A percentile compares a stretch with the other conserved stretches of the same genome.
Evolutionary conservation across 805 yeast genomes (phyloP).

Genomic region (Metschnikowia kunwiensis): DNA sequence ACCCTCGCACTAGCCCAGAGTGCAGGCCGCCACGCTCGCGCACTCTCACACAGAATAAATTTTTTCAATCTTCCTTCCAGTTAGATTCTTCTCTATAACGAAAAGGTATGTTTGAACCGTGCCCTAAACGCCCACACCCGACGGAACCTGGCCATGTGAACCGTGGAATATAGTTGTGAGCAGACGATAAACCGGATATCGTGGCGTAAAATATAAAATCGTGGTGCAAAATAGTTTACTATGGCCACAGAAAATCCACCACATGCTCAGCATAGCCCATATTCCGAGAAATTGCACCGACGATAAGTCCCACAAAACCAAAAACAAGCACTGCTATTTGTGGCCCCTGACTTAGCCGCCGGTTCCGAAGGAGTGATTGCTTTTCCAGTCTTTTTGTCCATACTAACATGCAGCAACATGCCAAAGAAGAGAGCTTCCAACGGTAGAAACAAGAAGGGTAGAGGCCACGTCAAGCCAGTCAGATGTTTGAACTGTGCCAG

Average conservation of each 20-base stretch:
- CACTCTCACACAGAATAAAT: constrained; percentile 14
- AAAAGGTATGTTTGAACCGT: constrained; percentile 18
- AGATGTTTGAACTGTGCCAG: constrained; percentile 99
- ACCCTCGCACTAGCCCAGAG: constrained; percentile 7
- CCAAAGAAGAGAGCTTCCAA: constrained; percentile 99
- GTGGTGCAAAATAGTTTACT: no score
- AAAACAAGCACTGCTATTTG: no score
- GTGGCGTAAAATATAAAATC: no score
- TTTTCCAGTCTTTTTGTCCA: not conserved
- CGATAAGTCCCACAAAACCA: no score
- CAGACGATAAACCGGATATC: no score
- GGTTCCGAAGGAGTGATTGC: no score
- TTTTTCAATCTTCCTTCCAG: constrained; percentile 14
- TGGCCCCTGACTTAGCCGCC: no score
- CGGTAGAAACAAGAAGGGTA: constrained; percentile 99
- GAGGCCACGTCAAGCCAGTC: constrained; percentile 99
- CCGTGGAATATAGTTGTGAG: not conserved
- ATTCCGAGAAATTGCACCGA: no score
- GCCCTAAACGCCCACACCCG: constrained; percentile 1
- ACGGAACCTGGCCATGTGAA: not conserved
- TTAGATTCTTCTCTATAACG: constrained; percentile 16
- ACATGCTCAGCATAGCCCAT: no score
- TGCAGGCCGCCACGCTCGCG: constrained; percentile 15
- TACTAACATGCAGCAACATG: constrained; percentile 53
- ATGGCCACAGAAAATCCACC: no score